Evolutionary conservation across 2,329 filamentous ascomycete genomes (phyloP).

Genomic region (Exophiala dermatitidis): DNA sequence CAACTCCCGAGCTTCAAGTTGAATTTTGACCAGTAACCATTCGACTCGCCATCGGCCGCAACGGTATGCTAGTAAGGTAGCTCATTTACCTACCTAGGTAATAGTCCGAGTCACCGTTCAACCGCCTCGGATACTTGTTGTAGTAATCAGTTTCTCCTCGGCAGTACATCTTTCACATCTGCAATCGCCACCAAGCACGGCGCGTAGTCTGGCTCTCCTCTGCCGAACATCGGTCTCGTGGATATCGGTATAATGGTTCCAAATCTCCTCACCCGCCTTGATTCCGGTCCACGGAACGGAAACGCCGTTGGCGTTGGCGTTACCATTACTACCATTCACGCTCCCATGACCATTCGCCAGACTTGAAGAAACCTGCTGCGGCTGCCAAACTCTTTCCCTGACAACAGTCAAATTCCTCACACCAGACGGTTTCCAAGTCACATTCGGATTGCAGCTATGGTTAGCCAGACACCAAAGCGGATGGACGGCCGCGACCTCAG

Average conservation of each 20-base stretch:
- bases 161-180: constrained; percentile 74
- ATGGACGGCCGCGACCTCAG: constrained; percentile 88
- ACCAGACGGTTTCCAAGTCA: constrained; percentile 71
- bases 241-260: constrained; percentile 95
- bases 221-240: constrained; percentile 70
- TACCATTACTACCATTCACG: constrained; percentile 20
- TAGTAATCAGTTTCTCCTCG: constrained; percentile 4
- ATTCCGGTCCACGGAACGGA: constrained; percentile 57
- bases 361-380: constrained; percentile 15
- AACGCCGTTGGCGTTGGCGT: constrained; percentile 36
- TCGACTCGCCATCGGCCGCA: no score
- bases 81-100: no score
- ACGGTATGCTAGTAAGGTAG: no score
- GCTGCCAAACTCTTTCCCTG: constrained; percentile 17
- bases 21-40: no score
- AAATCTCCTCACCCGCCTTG: constrained; percentile 70
- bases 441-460: constrained; percentile 91
- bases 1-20: no score
- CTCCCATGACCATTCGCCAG: not conserved
- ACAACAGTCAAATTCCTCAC: constrained; percentile 21
- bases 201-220: constrained; percentile 79
- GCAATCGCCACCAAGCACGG: constrained; percentile 82
- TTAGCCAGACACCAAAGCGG: constrained; percentile 95
- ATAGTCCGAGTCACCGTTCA: not conserved
- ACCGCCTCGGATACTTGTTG: no score